These are phyloP conservation scores for Beauveria sp. DNA, from an alignment of 2,329 filamentous ascomycete species.

Conservation along the genomic window DNA sequence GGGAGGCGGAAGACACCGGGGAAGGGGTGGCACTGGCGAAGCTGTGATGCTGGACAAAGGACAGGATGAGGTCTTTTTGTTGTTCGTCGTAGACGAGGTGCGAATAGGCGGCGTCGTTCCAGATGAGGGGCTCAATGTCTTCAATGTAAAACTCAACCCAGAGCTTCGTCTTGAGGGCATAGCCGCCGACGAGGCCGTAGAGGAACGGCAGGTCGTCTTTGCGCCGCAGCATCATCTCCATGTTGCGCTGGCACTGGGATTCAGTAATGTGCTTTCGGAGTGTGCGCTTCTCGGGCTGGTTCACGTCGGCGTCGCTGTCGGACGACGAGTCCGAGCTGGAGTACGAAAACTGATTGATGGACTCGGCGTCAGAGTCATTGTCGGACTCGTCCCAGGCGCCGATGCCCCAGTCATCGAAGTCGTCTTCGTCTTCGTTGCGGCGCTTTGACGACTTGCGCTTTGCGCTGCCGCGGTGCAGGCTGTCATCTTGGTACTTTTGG, in stretches of 20 bases:
- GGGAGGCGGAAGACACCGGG: neutral
- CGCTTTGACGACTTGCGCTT: slow-evolving; percentile 23
- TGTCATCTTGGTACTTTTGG: slow-evolving; percentile 29
- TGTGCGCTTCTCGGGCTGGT: slow-evolving; percentile 11
- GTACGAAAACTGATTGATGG: slow-evolving; percentile 1
- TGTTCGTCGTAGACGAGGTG: slow-evolving; percentile 40
- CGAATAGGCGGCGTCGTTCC: slow-evolving; percentile 38
- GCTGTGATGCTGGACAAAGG: slow-evolving; percentile 39
- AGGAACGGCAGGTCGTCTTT: slow-evolving; percentile 34
- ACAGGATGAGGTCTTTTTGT: slow-evolving; percentile 39
- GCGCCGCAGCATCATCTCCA: slow-evolving; percentile 29
- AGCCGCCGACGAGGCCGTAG: slow-evolving; percentile 34
- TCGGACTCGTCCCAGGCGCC: slow-evolving; percentile 9
- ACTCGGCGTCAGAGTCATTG: neutral
- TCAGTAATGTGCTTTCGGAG: slow-evolving; percentile 22
- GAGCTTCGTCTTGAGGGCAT: slow-evolving; percentile 37
- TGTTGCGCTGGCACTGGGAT: slow-evolving; percentile 31
- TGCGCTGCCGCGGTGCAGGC: slow-evolving; percentile 15
- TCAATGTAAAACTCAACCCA: slow-evolving; percentile 36
- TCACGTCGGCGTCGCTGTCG: slow-evolving; percentile 3
- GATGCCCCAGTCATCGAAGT: slow-evolving; percentile 8
- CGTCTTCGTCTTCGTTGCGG: slow-evolving; percentile 7
- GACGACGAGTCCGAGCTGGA: neutral
- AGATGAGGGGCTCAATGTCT: slow-evolving; percentile 32
- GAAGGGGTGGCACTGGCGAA: slow-evolving; percentile 13